Conservation (phyloP, 2,329 filamentous ascomycete genomes). For the Tolypocladium endophyticum region DNA sequence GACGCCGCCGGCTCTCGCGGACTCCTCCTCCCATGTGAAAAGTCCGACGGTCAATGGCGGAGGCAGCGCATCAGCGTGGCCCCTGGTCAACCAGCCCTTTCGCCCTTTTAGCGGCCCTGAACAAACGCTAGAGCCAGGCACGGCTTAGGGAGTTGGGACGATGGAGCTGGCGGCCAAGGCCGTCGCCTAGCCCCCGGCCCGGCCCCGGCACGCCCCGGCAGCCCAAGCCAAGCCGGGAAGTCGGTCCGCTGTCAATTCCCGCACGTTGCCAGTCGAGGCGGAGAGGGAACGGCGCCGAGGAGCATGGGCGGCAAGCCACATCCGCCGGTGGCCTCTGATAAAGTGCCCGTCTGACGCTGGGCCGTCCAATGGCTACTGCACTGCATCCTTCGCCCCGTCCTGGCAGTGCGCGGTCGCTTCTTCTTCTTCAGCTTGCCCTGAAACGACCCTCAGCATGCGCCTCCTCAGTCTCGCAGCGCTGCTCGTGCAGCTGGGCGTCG, state of each 20-base stretch:
- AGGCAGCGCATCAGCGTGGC: no score
- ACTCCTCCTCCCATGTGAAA: neutral
- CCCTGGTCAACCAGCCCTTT: no score
- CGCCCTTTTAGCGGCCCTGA: no score
- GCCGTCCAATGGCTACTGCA: neutral
- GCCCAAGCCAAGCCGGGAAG: neutral
- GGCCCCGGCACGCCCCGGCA: neutral
- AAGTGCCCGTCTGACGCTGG: neutral
- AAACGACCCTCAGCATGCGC: constrained; percentile 1
- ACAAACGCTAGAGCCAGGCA: neutral
- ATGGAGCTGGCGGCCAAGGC: neutral
- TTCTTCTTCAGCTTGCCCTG: neutral
- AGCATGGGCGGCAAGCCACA: neutral
- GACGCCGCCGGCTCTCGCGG: no score
- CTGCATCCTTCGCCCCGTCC: neutral
- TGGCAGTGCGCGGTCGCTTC: neutral
- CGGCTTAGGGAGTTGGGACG: neutral
- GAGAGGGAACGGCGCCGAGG: neutral
- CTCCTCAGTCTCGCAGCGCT: constrained; percentile 1
- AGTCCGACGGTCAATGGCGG: neutral
- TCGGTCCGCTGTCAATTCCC: neutral
- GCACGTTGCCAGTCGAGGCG: neutral
- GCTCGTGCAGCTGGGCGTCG: constrained; percentile 1
- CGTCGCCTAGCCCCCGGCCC: neutral
- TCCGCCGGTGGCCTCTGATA: neutral